These are phyloP conservation scores for Paxillus involutus DNA, from an alignment of 768 basidiomycete genomes.

Conservation along the genomic window DNA sequence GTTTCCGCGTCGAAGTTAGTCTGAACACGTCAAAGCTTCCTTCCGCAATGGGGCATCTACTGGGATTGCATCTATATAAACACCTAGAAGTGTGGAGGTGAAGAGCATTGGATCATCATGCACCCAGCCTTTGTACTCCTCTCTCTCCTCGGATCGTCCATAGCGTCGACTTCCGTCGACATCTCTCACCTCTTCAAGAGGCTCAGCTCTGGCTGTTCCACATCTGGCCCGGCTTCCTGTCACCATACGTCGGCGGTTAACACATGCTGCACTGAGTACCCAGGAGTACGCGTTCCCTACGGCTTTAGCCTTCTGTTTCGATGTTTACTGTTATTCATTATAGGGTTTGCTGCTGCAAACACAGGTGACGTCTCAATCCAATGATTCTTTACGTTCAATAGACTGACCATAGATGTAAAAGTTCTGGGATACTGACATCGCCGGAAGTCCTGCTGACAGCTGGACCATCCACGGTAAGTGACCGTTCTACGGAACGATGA, in stretches of 20 bases:
- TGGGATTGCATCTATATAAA: constrained; percentile 10
- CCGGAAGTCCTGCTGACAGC: constrained; percentile 60
- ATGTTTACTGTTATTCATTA: background rate
- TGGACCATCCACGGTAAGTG: constrained; percentile 76
- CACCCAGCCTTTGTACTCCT: constrained; percentile 20
- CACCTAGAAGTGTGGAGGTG: background rate
- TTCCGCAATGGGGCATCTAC: background rate
- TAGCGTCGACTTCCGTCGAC: constrained; percentile 14
- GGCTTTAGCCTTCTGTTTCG: background rate
- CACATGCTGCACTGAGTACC: constrained; percentile 65
- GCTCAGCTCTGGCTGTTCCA: constrained; percentile 53
- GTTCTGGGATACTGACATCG: constrained; percentile 73
- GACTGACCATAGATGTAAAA: constrained; percentile 24
- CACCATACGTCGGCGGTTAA: constrained; percentile 46
- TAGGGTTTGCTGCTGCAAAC: constrained; percentile 64
- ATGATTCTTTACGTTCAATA: background rate
- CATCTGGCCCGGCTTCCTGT: constrained; percentile 52
- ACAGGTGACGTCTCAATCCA: constrained; percentile 34
- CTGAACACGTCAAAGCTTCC: background rate
- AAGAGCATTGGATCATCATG: background rate
- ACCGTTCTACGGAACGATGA: background rate
- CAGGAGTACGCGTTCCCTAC: constrained; percentile 45
- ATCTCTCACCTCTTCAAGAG: constrained; percentile 29
- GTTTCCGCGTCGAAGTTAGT: background rate
- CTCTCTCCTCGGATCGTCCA: constrained; percentile 18